Conservation (phyloP, 148 eudicot genomes). For the Cornus controversa region DNA sequence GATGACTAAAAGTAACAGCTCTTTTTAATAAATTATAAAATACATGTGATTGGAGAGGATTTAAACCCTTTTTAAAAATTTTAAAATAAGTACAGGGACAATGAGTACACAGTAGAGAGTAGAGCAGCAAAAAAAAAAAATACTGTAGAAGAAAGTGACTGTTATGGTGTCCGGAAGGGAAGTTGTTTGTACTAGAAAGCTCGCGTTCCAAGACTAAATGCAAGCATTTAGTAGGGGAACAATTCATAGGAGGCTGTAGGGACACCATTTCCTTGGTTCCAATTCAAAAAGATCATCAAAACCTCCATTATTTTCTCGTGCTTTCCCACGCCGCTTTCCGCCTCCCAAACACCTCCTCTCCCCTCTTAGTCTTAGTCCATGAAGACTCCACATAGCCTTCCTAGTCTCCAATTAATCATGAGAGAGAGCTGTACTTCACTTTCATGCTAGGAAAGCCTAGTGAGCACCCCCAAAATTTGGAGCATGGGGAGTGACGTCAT, state of each 20-base stretch:
- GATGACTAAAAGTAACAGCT: too few relatives aligned
- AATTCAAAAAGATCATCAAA: background rate
- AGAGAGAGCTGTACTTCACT: too few relatives aligned
- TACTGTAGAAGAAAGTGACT: background rate
- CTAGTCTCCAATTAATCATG: background rate
- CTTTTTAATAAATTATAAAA: too few relatives aligned
- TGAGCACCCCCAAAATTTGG: too few relatives aligned
- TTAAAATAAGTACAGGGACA: too few relatives aligned
- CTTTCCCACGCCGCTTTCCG: conserved; percentile 11
- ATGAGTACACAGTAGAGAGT: too few relatives aligned
- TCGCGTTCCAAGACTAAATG: background rate
- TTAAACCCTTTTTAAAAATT: too few relatives aligned
- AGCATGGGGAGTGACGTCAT: too few relatives aligned
- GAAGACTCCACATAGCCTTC: background rate
- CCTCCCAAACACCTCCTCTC: background rate
- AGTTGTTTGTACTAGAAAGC: background rate
- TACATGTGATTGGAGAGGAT: too few relatives aligned
- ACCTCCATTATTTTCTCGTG: conserved; percentile 4
- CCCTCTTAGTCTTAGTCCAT: background rate
- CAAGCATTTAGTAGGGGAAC: background rate
- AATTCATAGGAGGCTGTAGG: background rate
- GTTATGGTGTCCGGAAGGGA: background rate
- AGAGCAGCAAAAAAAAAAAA: too few relatives aligned
- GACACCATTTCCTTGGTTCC: background rate
- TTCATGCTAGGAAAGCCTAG: too few relatives aligned